These are phyloP conservation scores for Talaromyces ruber DNA, from an alignment of 495 filamentous ascomycete species.

Conservation along the genomic window DNA sequence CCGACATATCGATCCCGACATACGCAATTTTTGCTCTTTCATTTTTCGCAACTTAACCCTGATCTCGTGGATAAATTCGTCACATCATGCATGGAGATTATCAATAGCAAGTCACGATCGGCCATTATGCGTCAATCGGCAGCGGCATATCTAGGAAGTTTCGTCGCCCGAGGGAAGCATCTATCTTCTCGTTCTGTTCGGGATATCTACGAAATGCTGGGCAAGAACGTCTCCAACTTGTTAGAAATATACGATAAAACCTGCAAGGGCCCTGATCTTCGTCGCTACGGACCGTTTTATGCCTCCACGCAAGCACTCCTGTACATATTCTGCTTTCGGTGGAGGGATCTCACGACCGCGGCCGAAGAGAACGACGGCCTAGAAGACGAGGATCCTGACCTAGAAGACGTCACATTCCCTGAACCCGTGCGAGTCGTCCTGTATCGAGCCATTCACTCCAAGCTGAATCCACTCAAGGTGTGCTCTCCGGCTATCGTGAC, in stretches of 20 bases:
- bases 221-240: constrained; percentile 61
- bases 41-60: constrained; percentile 74
- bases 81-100: constrained; percentile 63
- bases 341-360: constrained; percentile 73
- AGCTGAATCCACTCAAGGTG: constrained; percentile 90
- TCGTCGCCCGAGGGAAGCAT: constrained; percentile 78
- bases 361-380: constrained; percentile 38
- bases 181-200: constrained; percentile 67
- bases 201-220: constrained; percentile 66
- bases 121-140: constrained; percentile 69
- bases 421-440: constrained; percentile 63
- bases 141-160: constrained; percentile 87
- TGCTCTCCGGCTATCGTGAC: constrained; percentile 88
- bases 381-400: constrained; percentile 37
- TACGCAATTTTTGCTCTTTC: constrained; percentile 87
- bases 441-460: constrained; percentile 66
- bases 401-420: constrained; percentile 64
- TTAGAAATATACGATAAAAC: constrained; percentile 51
- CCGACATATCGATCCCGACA: constrained; percentile 83
- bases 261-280: constrained; percentile 77
- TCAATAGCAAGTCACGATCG: constrained; percentile 53
- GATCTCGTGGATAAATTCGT: constrained; percentile 71
- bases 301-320: constrained; percentile 76
- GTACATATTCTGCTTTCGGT: constrained; percentile 98
- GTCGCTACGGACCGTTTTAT: constrained; percentile 79